Base-by-base conservation (phyloP, 768 basidiomycete genomes). In the Naganishia onofrii region DNA sequence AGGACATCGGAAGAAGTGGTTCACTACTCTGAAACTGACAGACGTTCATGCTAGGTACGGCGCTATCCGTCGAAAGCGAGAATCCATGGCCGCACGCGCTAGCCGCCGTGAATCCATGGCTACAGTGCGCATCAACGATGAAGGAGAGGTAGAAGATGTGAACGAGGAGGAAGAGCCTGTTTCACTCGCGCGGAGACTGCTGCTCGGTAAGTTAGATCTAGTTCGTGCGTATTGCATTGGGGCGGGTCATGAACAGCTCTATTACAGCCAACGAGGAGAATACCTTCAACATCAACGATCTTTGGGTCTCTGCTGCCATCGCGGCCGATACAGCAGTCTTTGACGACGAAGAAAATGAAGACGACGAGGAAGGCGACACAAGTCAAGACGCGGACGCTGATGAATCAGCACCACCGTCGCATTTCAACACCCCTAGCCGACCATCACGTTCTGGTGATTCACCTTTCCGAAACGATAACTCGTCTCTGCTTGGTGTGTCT, bases 281-380 rank as follows among this genome's bases (percentile, higher is more conserved):
- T 15, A 93, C 93, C 5, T 94, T 92, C 68, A 92, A 89, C 74
- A 91, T 99, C 76, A 91, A 93, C 28, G 95, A 97, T 81, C 83
- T 99, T 26, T 99, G 96, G 96, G 92, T 98, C 64, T 92, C 93
- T 5, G 90, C 94, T 23, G 96, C 95, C 7, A 92, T 95, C 83
- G 96, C 95, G 70, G 92, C 89, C 34, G 93, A 95, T 77, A 90
- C 77, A 7, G 78, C 78, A 1, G 80, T 81, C 1, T 81, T 81
- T 52, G 80, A 81, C 8, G 81, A 90, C 74, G 92, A 93, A 73
- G 88, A 93, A 68, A 88, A 88, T 2, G 90, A 90, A 70, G 87
- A 88, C 74, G 83, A 82, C 13, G 88, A 88, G 68, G 67, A 63
- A 3, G 48, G 38, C 10, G 87, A 85, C 64, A 21, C 13, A 2